A percentile compares a stretch with the other conserved stretches of the same genome.
Conservation (phyloP, 148 eudicot genomes). For the Beta vulgaris region DNA sequence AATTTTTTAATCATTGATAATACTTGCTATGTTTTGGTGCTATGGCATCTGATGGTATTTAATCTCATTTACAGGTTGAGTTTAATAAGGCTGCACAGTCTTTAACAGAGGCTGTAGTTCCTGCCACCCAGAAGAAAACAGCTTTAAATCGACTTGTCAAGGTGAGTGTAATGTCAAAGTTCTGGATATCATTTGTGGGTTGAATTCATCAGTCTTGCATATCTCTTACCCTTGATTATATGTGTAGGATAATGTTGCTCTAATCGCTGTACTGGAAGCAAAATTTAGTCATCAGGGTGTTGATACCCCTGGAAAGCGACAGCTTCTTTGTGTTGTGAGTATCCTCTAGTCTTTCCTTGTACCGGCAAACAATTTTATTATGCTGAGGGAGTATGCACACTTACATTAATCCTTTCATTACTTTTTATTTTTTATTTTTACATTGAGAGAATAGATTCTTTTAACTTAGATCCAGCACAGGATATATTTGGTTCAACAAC, state of each 20-base stretch:
- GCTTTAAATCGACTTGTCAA: conserved; percentile 82
- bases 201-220: background rate
- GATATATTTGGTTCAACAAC: too few relatives aligned
- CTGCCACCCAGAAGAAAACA: conserved; percentile 76
- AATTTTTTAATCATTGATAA: too few relatives aligned
- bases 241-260: conserved; percentile 87
- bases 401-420: background rate
- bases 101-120: conserved; percentile 87
- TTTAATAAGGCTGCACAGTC: conserved; percentile 99
- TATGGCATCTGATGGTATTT: conserved; percentile 13
- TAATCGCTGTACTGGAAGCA: conserved; percentile 89
- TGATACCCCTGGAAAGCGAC: conserved; percentile 90
- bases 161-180: conserved; percentile 38
- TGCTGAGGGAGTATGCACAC: background rate
- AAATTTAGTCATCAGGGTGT: conserved; percentile 78
- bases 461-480: too few relatives aligned
- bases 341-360: background rate
- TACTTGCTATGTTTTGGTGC: background rate
- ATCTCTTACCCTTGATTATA: background rate
- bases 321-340: conserved; percentile 98
- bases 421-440: too few relatives aligned
- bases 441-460: too few relatives aligned
- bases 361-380: background rate
- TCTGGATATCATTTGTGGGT: background rate
- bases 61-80: conserved; percentile 60